These are phyloP conservation scores for Teratosphaeria epicoccoides DNA, from an alignment of 2,329 filamentous ascomycete species.

Conservation along the genomic window DNA sequence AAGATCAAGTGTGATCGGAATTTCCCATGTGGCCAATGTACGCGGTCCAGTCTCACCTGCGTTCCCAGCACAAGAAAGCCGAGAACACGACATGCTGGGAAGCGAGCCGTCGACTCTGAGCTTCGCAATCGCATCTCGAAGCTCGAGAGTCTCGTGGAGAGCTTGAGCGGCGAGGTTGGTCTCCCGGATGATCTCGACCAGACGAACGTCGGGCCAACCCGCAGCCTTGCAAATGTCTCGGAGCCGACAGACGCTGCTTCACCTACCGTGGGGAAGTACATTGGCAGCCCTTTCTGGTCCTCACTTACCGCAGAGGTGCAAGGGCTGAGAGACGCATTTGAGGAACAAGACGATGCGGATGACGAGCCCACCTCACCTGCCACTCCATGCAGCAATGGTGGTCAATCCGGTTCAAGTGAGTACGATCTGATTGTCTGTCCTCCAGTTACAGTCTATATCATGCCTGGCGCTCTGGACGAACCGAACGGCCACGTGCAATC, in stretches of 20 bases:
- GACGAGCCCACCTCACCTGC: conserved; percentile 12
- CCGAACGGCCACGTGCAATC: conserved; percentile 10
- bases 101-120: conserved; percentile 18
- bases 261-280: conserved; percentile 17
- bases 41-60: conserved; percentile 17
- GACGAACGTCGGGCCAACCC: not conserved
- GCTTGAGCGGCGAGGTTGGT: conserved; percentile 18
- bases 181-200: not conserved
- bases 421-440: conserved; percentile 24
- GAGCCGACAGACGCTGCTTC: conserved; percentile 2
- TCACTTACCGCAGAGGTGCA: conserved; percentile 23
- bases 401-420: conserved; percentile 5
- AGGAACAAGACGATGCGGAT: conserved; percentile 19
- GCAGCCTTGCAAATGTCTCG: not conserved
- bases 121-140: conserved; percentile 21
- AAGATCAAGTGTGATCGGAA: conserved; percentile 22
- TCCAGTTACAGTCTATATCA: conserved; percentile 21
- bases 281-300: conserved; percentile 24
- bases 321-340: conserved; percentile 22
- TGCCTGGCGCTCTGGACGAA: conserved; percentile 22
- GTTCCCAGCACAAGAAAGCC: conserved; percentile 17
- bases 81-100: conserved; percentile 17
- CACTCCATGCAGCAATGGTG: conserved; percentile 6
- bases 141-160: conserved; percentile 21
- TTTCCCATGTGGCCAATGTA: conserved; percentile 20